Base-by-base conservation (phyloP, 345 rosid species). In the Salix viminalis region DNA sequence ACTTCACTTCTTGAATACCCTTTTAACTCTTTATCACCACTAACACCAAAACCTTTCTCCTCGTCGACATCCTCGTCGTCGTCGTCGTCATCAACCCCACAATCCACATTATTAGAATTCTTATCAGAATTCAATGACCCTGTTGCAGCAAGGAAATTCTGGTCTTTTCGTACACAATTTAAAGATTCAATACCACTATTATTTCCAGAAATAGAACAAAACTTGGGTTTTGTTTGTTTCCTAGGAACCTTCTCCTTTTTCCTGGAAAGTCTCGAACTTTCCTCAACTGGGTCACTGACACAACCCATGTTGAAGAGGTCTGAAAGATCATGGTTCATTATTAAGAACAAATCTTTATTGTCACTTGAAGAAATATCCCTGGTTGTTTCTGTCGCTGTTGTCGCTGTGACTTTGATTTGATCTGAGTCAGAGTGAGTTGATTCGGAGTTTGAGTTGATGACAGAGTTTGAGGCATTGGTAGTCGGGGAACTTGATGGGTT, bases 1-100 rank as follows among this genome's bases (percentile, higher is more conserved):
- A 93, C 98, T 78, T 96, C 99, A 71, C 97, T 91, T 83, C 90
- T 91, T 72, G 99, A 91, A 75, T 86, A 96, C 15, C 97, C 97
- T 6, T 86, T 80, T 42, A 95, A 70, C 83, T 85, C 96, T 79
- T 75, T 82, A 75, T 90, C 91, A 30, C 76, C 67, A 26, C 64
- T 21, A 28, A 26, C 66, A 11, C 44, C 46, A 7, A 41, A 26
- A 62, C 76, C 78, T 52, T 78, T 86, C 52, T 69, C 86, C 10
- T 68, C 88, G 6, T 79, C 89, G 9, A 50, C 79, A 14, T 73
- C 79, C 18, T 72, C 82, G 5, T 66, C 89, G 2, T 71, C 82
- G 42, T 78, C 84, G 36, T 58, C 74, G 16, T 72, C 74, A 14
- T 64, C 78, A 44, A 72, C 83, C 64, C 24, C 79, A 30, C 76